Base-by-base conservation (phyloP, 345 rosid species). In the Turnera subulata region DNA sequence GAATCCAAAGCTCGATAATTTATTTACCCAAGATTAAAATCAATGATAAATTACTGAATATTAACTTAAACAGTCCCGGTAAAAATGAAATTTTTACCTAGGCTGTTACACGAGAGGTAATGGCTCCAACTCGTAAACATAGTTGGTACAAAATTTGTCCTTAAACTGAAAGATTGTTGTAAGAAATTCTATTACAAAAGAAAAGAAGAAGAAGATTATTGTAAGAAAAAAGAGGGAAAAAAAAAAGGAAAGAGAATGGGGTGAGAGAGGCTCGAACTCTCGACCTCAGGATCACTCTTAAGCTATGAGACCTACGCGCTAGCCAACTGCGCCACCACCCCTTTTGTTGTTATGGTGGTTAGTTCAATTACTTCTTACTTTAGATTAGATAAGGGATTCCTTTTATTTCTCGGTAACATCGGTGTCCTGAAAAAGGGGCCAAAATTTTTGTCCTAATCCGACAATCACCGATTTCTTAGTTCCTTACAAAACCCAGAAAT, bases 241-340 rank as follows among this genome's bases (percentile, higher is more conserved):
- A 6, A n/a, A 7, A 11, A 1, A 15, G 1, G 0, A 40, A 4
- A 33, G 0, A 0, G 0, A 1, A 16, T 64, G 65, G 76, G 80
- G 73, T 70, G 73, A 76, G 75, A 65, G 77, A 62, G 73, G 75
- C 64, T 79, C 77, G 78, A 76, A 73, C 84, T 62, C 73, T 73
- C 71, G 81, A 76, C 74, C 77, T 73, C 73, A 76, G 75, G 71
- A 76, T 71, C 13, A 58, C 68, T 70, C 68, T 21, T 2, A 25
- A 56, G 67, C 81, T 65, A 73, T 73, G 67, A 73, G 75, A 73
- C 76, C 77, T 62, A 73, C 75, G 73, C 68, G 75, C 79, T 73
- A 76, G 76, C 84, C 79, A 76, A 73, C 81, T 73, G 78, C 75
- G 76, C 76, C 84, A 79, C 79, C 77, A 67, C 71, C 77, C 79